Evolutionary conservation across 352 stramenopile genomes (phyloP), one percentile per base, ranked within the genome.

Genomic region (Blastocystis sp.): DNA sequence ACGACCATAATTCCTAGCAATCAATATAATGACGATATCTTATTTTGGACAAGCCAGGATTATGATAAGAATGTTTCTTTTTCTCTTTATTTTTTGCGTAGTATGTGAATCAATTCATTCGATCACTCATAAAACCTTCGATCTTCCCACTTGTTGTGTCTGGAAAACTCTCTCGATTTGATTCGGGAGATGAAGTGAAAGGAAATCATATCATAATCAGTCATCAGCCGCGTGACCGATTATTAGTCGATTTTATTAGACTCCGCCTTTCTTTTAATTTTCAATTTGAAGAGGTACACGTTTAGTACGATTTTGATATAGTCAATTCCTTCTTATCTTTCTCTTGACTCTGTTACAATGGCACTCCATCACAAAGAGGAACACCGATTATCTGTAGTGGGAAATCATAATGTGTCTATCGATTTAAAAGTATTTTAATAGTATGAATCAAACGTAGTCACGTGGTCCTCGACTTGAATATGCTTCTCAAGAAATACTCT

Each of bases 221-320:
- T 65, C 26, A 18, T 6, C 47, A 65, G 26, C 50, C 37, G 11
- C 20, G 6, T 9, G 20, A 85, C 2, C 47, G n/a, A n/a, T 20
- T 85, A 6, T n/a, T 85, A 2, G 34, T 56, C 39, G 73, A 85
- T 43, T 85, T 66, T 55, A 85, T 85, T 66, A 50, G 73, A 30
- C 39, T 85, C 20, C 73, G 73, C 26, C 53, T 85, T 24, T 50
- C 73, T 7, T 85, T 68, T 34, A 85, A 85, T n/a, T 85, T 68
- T 45, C 73, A 85, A 30, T 85, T 85, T 43, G 53, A 85, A 30
- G 55, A 45, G 2, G 73, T 85, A 1, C 1, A 3, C 26, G 18
- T 34, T 39, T 24, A 24, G 13, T 39, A 26, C 3, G 1, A n/a
- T 66, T 11, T 3, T 45, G 8, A 63, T 37, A 18, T 24, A 85